Evolutionary conservation across 805 yeast species (phyloP).

Genomic region (Candida silvicultrix): DNA sequence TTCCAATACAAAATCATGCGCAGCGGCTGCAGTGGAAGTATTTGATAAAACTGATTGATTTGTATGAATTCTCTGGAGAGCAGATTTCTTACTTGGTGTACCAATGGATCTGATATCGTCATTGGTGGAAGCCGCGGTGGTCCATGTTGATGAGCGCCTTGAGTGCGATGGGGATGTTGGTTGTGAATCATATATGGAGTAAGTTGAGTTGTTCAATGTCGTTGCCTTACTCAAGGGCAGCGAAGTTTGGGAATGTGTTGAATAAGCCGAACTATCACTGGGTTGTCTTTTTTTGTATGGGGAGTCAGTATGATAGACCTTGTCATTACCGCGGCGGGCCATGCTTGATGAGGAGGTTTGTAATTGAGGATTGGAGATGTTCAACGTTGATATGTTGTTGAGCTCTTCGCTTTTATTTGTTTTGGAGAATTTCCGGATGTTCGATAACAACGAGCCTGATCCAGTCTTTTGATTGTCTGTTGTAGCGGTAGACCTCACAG

Average conservation of each 20-base stretch:
- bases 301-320: slow-evolving; percentile 1
- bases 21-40: slow-evolving; percentile 2
- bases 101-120: slow-evolving; percentile 9
- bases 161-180: slow-evolving; percentile 22
- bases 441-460: slow-evolving; percentile 19
- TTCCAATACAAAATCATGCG: slow-evolving; percentile 34
- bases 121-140: slow-evolving; percentile 1
- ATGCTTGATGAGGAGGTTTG: neutral
- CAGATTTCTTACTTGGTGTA: slow-evolving; percentile 15
- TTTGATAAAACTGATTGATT: slow-evolving; percentile 12
- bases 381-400: slow-evolving; percentile 4
- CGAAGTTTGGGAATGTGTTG: slow-evolving; percentile 20
- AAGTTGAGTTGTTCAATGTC: slow-evolving; percentile 17
- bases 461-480: slow-evolving; percentile 2
- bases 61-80: slow-evolving; percentile 19
- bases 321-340: neutral
- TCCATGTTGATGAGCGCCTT: slow-evolving; percentile 22
- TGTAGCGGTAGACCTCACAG: slow-evolving; percentile 2
- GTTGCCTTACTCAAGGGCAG: slow-evolving; percentile 21
- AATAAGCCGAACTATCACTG: slow-evolving; percentile 18
- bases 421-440: slow-evolving; percentile 21
- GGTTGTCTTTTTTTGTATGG: slow-evolving; percentile 13
- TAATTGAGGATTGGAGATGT: slow-evolving; percentile 22
- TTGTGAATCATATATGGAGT: slow-evolving; percentile 12
- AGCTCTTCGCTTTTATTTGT: slow-evolving; percentile 9